Evolutionary conservation across 208 protist species (phyloP).

Genomic region (Crithidia bombi): DNA sequence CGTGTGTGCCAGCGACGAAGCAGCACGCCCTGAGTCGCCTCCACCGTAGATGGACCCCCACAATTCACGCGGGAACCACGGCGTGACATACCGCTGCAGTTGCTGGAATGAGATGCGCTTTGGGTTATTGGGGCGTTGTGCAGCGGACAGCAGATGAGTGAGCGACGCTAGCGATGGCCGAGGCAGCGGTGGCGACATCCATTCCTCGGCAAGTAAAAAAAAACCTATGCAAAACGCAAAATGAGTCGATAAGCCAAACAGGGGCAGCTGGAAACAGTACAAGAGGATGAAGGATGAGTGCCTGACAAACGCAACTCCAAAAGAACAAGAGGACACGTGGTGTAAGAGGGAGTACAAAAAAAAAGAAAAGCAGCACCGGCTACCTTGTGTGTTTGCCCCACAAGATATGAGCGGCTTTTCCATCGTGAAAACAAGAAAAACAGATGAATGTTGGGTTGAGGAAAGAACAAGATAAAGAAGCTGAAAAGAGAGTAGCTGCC

Average conservation of each 20-base stretch:
- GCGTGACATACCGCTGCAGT: constrained; percentile 16
- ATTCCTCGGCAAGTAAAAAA: neutral
- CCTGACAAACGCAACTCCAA: no score
- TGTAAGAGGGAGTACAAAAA: neutral
- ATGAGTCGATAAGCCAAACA: neutral
- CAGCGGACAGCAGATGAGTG: constrained; percentile 14
- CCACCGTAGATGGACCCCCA: constrained; percentile 18
- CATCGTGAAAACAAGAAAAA: no score
- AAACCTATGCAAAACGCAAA: constrained; percentile 1
- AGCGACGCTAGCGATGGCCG: constrained; percentile 21
- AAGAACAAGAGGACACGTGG: neutral
- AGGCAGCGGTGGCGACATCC: constrained; percentile 22
- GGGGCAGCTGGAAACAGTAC: neutral
- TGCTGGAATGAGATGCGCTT: neutral
- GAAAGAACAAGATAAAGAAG: no score
- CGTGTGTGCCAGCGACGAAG: neutral
- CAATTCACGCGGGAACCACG: constrained; percentile 22
- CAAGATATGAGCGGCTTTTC: no score
- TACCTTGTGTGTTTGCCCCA: no score
- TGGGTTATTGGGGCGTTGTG: constrained; percentile 5
- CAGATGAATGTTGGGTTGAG: no score
- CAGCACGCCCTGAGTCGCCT: neutral
- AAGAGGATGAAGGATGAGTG: no score
- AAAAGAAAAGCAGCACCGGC: neutral
- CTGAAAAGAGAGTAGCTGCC: no score